phyloP scores from a whole-genome alignment of 768 basidiomycete genomes.

The Leccinellum luteum region DNA sequence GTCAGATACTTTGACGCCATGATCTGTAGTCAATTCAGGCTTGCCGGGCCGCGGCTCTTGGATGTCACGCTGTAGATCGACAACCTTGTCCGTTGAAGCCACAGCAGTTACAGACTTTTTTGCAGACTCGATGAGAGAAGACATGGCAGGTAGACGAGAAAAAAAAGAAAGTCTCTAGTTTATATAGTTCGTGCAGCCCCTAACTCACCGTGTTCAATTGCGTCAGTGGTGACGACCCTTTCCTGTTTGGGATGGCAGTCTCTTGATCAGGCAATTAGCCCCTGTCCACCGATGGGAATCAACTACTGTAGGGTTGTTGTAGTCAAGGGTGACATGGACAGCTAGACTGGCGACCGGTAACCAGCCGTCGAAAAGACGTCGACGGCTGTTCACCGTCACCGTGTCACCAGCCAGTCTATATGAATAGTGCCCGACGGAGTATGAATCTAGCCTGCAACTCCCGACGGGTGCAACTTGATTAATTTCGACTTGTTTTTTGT shows the following conservation, averaged over 20 bases:
- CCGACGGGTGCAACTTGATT: neutral
- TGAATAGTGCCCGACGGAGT: too few species aligned
- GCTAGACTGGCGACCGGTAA: too few species aligned
- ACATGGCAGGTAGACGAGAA: conserved; percentile 2
- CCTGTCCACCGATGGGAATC: neutral
- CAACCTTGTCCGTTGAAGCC: conserved; percentile 18
- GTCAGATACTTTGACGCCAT: conserved; percentile 55
- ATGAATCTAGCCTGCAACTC: neutral
- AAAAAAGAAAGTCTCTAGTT: neutral
- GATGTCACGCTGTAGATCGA: conserved; percentile 26
- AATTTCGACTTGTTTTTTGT: neutral
- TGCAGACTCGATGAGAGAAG: conserved; percentile 14
- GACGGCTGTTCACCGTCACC: too few species aligned
- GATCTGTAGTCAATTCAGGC: conserved; percentile 57
- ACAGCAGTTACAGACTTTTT: conserved; percentile 10
- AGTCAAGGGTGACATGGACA: too few species aligned
- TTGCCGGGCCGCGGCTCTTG: conserved; percentile 15
- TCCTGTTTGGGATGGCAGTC: neutral
- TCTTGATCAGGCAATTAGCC: neutral
- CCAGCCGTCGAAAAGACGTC: too few species aligned
- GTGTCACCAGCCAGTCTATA: too few species aligned
- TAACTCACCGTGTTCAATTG: neutral
- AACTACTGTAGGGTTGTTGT: neutral
- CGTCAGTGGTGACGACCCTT: conserved; percentile 25
- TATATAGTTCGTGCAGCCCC: conserved; percentile 9